A percentile compares a stretch with the other conserved stretches of the same genome.
These are phyloP conservation scores for Hypomyces rosellus DNA, from an alignment of 2,329 filamentous ascomycete species.

Conservation along the genomic window DNA sequence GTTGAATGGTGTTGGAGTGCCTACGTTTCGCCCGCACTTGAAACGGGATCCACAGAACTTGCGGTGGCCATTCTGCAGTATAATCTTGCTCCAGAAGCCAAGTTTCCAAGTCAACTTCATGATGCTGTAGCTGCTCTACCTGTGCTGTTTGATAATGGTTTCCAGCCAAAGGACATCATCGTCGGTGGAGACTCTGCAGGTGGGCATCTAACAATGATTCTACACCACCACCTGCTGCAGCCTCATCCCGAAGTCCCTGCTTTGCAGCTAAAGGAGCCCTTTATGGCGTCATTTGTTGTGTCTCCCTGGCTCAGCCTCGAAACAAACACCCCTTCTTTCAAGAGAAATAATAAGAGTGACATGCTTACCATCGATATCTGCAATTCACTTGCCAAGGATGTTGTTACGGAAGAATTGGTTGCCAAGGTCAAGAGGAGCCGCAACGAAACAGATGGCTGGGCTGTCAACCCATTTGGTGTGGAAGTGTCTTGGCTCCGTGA, in stretches of 20 bases:
- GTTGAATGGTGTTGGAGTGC: slow-evolving; percentile 23
- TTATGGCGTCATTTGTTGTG: slow-evolving; percentile 27
- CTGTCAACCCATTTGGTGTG: slow-evolving; percentile 22
- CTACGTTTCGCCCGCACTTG: slow-evolving; percentile 16
- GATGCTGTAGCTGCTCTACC: slow-evolving; percentile 27
- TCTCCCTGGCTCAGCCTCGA: slow-evolving; percentile 26
- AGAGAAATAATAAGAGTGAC: slow-evolving; percentile 24
- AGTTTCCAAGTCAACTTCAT: slow-evolving; percentile 26
- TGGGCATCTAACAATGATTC: slow-evolving; percentile 27
- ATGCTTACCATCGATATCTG: slow-evolving; percentile 24
- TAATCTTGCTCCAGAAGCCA: slow-evolving; percentile 23
- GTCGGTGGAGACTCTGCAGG: slow-evolving; percentile 33
- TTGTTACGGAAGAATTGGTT: slow-evolving; percentile 9
- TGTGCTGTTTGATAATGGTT: slow-evolving; percentile 23
- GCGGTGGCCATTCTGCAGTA: slow-evolving; percentile 31
- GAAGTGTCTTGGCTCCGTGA: slow-evolving; percentile 23
- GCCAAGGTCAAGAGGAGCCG: slow-evolving; percentile 12
- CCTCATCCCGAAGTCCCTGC: slow-evolving; percentile 19
- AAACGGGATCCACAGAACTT: slow-evolving; percentile 17
- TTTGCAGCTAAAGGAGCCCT: slow-evolving; percentile 18
- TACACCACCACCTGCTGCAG: slow-evolving; percentile 28
- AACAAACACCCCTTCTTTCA: slow-evolving; percentile 17
- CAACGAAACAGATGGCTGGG: slow-evolving; percentile 16
- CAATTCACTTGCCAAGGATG: not conserved
- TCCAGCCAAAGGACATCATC: slow-evolving; percentile 24